Evolutionary conservation across 768 basidiomycete genomes (phyloP).

Genomic region (Kwoniella shandongensis): DNA sequence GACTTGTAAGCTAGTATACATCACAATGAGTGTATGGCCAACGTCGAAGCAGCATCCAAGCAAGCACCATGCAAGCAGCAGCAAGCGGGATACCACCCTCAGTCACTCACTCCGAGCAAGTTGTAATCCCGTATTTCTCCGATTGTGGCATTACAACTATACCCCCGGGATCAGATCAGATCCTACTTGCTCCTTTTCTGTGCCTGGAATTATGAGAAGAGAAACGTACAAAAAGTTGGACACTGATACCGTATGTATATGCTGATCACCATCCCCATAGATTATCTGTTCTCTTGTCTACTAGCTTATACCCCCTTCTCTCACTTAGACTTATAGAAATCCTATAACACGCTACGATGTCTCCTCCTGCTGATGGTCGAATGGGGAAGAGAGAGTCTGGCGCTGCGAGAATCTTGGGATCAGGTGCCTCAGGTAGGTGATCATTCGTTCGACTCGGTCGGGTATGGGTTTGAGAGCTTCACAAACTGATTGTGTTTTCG

Average conservation of each 20-base stretch:
- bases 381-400: constrained; percentile 67
- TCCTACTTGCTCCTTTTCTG: background rate
- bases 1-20: background rate
- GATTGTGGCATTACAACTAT: constrained; percentile 5
- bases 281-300: background rate
- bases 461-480: no score
- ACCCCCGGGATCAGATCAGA: background rate
- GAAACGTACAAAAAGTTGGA: no score
- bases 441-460: no score
- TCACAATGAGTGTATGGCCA: no score
- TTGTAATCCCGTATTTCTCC: constrained; percentile 4
- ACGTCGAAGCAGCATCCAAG: no score
- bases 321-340: background rate
- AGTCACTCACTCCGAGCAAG: no score
- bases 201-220: constrained; percentile 13
- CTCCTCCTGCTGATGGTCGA: constrained; percentile 40
- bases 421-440: constrained; percentile 78
- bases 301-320: background rate
- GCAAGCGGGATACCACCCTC: no score
- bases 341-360: constrained; percentile 33
- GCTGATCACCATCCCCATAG: no score
- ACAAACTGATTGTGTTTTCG: no score
- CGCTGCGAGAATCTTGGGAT: constrained; percentile 83
- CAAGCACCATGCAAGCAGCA: background rate
- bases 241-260: no score